phyloP scores from a whole-genome alignment of 306 rosid genomes.

The Glycine latifolia region DNA sequence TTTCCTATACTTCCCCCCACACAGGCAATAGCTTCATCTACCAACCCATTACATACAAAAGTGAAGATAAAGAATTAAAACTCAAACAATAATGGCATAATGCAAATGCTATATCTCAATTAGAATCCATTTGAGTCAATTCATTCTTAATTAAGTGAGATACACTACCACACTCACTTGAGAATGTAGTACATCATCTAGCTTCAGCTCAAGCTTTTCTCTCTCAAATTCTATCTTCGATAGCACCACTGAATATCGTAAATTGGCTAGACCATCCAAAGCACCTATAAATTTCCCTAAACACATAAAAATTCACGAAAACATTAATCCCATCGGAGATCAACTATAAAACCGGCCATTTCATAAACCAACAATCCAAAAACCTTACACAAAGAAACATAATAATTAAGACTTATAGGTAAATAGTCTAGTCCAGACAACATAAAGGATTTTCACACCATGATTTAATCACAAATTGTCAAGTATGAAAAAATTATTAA shows the following conservation, averaged over 20 bases:
- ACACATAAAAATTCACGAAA: background rate
- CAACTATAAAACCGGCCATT: background rate
- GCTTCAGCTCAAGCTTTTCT: constrained; percentile 70
- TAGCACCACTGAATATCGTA: constrained; percentile 54
- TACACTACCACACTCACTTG: constrained; percentile 57
- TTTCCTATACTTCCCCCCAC: constrained; percentile 76
- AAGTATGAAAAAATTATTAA: background rate
- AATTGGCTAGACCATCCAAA: constrained; percentile 52
- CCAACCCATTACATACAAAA: background rate
- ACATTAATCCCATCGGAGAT: background rate
- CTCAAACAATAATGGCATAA: background rate
- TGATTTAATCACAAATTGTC: too few species aligned
- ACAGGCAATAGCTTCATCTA: constrained; percentile 60
- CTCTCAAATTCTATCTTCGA: constrained; percentile 65
- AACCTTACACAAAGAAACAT: too few species aligned
- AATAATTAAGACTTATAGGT: too few species aligned
- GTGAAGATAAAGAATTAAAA: background rate
- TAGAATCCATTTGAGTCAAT: too few species aligned
- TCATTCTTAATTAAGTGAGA: too few species aligned
- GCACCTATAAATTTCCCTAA: constrained; percentile 54
- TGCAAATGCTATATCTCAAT: too few species aligned
- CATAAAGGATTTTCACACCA: too few species aligned
- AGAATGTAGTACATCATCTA: constrained; percentile 57
- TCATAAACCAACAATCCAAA: background rate
- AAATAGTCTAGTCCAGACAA: too few species aligned